Evolutionary conservation across 2,329 filamentous ascomycete species (phyloP).

Genomic region (Penicillium thymicola): DNA sequence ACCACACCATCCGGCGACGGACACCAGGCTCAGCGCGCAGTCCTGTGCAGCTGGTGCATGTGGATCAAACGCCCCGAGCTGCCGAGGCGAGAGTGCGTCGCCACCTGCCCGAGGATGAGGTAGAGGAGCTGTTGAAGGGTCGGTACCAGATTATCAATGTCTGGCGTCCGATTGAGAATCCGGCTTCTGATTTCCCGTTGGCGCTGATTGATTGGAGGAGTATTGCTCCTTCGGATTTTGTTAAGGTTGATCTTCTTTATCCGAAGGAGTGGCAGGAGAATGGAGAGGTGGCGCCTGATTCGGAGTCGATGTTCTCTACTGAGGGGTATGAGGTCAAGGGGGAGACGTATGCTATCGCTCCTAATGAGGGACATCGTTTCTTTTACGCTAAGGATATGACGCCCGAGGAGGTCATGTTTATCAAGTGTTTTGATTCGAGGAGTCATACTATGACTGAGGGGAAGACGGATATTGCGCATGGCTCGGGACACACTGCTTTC

Average conservation of each 20-base stretch:
- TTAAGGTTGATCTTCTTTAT: constrained; percentile 62
- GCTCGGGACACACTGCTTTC: constrained; percentile 56
- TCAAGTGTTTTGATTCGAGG: constrained; percentile 56
- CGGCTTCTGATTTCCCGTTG: constrained; percentile 65
- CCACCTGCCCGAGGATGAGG: constrained; percentile 56
- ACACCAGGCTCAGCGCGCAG: constrained; percentile 55
- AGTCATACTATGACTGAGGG: constrained; percentile 37
- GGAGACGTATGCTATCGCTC: constrained; percentile 60
- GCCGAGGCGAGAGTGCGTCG: constrained; percentile 60
- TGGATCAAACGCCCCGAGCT: constrained; percentile 66
- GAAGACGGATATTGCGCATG: constrained; percentile 44
- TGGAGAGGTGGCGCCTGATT: constrained; percentile 56
- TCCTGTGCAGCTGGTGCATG: constrained; percentile 68
- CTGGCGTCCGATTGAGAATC: constrained; percentile 63
- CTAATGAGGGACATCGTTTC: constrained; percentile 58
- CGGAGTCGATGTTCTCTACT: constrained; percentile 45
- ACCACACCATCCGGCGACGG: constrained; percentile 65
- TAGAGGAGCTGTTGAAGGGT: constrained; percentile 54
- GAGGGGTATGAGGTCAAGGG: constrained; percentile 62
- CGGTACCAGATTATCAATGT: constrained; percentile 69
- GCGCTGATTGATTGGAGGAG: constrained; percentile 65
- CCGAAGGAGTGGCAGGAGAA: constrained; percentile 57
- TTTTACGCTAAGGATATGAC: constrained; percentile 68
- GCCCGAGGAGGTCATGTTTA: constrained; percentile 52
- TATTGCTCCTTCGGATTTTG: constrained; percentile 56